Evolutionary conservation across 148 eudicot species (phyloP).

Genomic region (Selenicereus undatus): DNA sequence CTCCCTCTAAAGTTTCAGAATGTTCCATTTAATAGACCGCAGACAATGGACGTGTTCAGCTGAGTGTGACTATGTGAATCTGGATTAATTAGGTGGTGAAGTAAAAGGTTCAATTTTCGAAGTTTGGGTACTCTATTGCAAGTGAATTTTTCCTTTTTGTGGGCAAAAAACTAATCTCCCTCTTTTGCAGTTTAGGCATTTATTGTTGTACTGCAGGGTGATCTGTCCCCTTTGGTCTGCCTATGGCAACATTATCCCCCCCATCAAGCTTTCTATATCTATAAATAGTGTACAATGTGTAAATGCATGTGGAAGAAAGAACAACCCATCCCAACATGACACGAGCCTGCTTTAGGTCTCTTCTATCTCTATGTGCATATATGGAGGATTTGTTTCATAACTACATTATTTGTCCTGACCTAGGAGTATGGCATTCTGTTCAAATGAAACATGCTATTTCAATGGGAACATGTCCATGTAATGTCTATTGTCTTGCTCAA

Average conservation of each 20-base stretch:
- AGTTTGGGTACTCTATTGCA: neutral
- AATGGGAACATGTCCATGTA: neutral
- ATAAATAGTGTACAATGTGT: no score
- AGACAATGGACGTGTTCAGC: neutral
- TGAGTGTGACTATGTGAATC: neutral
- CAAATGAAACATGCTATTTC: no score
- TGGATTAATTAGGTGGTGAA: neutral
- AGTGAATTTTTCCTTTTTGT: no score
- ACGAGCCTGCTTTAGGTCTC: no score
- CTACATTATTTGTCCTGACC: neutral
- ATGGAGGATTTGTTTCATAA: no score
- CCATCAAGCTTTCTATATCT: neutral
- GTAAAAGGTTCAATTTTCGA: neutral
- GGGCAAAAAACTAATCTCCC: no score
- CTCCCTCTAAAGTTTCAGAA: neutral
- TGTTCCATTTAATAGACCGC: neutral
- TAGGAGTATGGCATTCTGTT: neutral
- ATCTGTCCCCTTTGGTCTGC: no score
- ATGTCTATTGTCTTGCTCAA: neutral
- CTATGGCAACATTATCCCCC: neutral
- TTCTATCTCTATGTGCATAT: no score
- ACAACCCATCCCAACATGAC: no score
- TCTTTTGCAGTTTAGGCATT: no score
- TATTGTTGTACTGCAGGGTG: no score
- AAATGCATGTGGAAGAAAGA: no score